These are phyloP conservation scores for Trichoderma harzianum DNA, from an alignment of 2,329 filamentous ascomycete species.

Conservation along the genomic window DNA sequence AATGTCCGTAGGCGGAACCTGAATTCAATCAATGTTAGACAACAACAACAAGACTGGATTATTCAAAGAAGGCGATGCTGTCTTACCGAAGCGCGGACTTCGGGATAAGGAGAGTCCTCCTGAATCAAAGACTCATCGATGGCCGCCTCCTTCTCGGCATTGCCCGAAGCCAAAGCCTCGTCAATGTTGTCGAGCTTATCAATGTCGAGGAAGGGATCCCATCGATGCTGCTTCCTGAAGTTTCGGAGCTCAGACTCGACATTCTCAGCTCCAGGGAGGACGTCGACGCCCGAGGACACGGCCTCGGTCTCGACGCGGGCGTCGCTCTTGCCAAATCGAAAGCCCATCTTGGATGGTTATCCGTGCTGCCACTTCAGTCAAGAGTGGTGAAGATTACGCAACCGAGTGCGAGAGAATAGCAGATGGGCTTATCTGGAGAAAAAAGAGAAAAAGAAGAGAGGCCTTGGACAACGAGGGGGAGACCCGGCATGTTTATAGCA, in stretches of 20 bases:
- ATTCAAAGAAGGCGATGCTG: neutral
- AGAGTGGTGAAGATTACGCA: neutral
- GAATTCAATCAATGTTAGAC: neutral
- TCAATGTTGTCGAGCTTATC: constrained; percentile 52
- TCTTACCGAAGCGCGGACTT: constrained; percentile 27
- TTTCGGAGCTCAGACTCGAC: constrained; percentile 34
- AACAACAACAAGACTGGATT: neutral
- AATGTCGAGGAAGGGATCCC: constrained; percentile 55
- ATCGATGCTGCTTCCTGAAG: constrained; percentile 50
- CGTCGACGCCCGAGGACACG: constrained; percentile 22
- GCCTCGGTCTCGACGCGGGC: constrained; percentile 18
- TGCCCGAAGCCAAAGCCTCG: constrained; percentile 41
- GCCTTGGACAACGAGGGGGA: neutral
- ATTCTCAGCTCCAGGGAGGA: constrained; percentile 21
- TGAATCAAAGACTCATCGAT: constrained; percentile 47
- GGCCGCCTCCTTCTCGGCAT: constrained; percentile 43
- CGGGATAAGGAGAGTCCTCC: constrained; percentile 46
- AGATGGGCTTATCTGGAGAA: constrained; percentile 1
- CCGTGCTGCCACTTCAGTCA: constrained; percentile 32
- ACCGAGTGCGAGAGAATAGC: constrained; percentile 1
- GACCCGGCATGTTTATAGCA: neutral
- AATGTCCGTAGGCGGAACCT: constrained; percentile 43
- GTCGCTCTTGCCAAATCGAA: constrained; percentile 21
- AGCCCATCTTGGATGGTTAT: constrained; percentile 22
- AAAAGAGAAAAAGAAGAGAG: neutral